phyloP scores from a whole-genome alignment of 192 early-diverging fungal species.

The Chytriomyces sp. region DNA sequence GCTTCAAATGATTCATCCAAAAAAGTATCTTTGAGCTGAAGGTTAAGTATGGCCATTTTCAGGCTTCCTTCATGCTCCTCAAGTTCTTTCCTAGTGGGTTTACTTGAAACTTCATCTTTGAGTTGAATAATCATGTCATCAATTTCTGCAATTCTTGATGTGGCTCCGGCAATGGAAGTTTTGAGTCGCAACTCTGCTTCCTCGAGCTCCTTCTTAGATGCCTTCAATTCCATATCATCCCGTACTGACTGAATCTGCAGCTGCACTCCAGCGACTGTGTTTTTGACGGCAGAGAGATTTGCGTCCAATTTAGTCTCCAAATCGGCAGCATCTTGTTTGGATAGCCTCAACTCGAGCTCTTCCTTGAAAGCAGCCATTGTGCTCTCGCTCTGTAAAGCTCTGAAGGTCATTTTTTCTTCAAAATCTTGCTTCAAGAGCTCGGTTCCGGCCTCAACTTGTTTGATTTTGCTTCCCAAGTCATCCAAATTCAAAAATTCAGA shows the following conservation, averaged over 20 bases:
- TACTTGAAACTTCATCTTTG: constrained; percentile 36
- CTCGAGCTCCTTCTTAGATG: constrained; percentile 40
- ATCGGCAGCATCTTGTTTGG: constrained; percentile 33
- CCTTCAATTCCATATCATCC: constrained; percentile 33
- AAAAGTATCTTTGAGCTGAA: constrained; percentile 27
- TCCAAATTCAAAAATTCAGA: constrained; percentile 7
- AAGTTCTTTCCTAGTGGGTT: constrained; percentile 30
- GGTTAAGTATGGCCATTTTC: constrained; percentile 36
- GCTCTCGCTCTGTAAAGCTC: constrained; percentile 35
- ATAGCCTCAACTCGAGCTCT: constrained; percentile 34
- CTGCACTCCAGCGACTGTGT: neutral
- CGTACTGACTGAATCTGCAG: neutral
- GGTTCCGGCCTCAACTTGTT: neutral
- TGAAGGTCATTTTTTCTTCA: constrained; percentile 38
- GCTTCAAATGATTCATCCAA: constrained; percentile 19
- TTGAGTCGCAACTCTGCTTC: constrained; percentile 34
- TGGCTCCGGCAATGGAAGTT: constrained; percentile 4
- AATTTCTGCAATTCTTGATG: constrained; percentile 12
- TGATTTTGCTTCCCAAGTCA: constrained; percentile 10
- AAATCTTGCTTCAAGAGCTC: constrained; percentile 28
- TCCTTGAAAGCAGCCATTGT: constrained; percentile 44
- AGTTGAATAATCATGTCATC: constrained; percentile 22
- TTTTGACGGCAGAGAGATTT: constrained; percentile 5
- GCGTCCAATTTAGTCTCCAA: constrained; percentile 30
- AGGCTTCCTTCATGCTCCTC: constrained; percentile 31